phyloP scores from a whole-genome alignment of 495 filamentous ascomycete genomes.

The Chaetomium fimeti region DNA sequence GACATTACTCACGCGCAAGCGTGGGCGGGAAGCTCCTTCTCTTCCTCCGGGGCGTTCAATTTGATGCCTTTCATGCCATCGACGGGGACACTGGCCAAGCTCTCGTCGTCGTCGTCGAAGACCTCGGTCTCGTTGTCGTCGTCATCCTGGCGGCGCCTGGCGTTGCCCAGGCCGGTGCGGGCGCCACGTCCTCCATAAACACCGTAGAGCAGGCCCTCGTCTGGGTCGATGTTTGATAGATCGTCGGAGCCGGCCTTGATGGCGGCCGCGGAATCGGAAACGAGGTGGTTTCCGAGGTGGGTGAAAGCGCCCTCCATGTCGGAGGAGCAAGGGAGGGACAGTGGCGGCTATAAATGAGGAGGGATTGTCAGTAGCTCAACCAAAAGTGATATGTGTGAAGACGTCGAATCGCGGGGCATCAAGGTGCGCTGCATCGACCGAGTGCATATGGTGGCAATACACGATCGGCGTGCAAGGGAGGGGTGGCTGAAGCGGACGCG shows the following conservation, averaged over 20 bases:
- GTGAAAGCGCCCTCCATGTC: conserved; percentile 82
- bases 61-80: conserved; percentile 69
- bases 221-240: conserved; percentile 65
- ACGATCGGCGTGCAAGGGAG: not conserved
- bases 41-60: conserved; percentile 66
- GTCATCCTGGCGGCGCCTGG: conserved; percentile 64
- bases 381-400: no score
- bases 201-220: conserved; percentile 70
- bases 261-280: conserved; percentile 66
- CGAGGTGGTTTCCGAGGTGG: conserved; percentile 77
- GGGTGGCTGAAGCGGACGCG: conserved; percentile 13
- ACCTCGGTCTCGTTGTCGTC: conserved; percentile 88
- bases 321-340: conserved; percentile 18
- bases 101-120: conserved; percentile 88
- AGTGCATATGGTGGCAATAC: not conserved
- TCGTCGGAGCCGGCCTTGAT: conserved; percentile 69
- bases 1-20: conserved; percentile 81
- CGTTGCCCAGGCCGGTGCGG: conserved; percentile 47
- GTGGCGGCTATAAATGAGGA: conserved; percentile 18
- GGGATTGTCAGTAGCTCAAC: not conserved
- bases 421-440: not conserved
- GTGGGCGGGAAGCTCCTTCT: conserved; percentile 89
- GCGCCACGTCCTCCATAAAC: conserved; percentile 61
- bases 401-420: not conserved
- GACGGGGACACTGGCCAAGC: conserved; percentile 79